phyloP scores from a whole-genome alignment of 2,329 filamentous ascomycete genomes.

The Pseudopithomyces chartarum region DNA sequence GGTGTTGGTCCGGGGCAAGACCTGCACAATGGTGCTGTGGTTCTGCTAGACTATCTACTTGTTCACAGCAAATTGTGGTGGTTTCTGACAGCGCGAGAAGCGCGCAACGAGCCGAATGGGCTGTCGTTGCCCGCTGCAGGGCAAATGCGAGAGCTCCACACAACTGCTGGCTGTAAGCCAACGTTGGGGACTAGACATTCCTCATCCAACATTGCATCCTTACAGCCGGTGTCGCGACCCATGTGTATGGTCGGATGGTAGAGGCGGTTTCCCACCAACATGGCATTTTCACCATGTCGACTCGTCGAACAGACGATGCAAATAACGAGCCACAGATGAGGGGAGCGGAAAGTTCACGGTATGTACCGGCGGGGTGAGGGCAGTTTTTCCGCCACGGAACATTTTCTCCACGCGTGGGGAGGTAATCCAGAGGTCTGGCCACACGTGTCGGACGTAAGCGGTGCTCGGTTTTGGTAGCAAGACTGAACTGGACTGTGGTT shows the following conservation, averaged over 20 bases:
- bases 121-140: background rate
- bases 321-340: background rate
- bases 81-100: background rate
- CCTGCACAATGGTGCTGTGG: background rate
- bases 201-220: background rate
- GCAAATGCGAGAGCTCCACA: background rate
- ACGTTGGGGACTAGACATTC: background rate
- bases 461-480: background rate
- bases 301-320: background rate
- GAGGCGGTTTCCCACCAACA: background rate
- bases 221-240: background rate
- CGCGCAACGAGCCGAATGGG: background rate
- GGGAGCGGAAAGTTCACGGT: too few relatives aligned
- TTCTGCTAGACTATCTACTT: background rate
- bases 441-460: background rate
- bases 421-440: background rate
- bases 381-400: conserved; percentile 1
- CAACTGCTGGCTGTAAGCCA: conserved; percentile 1
- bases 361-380: too few relatives aligned
- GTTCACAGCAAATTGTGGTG: background rate
- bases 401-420: background rate
- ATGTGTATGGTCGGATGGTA: background rate
- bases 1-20: conserved; percentile 6
- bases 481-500: too few relatives aligned
- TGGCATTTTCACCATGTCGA: background rate